Percentiles rank a stretch among this genome's conserved stretches.
These are phyloP conservation scores for Euphorbia pulcherrima DNA, from an alignment of 345 rosid genomes.

Conservation along the genomic window DNA sequence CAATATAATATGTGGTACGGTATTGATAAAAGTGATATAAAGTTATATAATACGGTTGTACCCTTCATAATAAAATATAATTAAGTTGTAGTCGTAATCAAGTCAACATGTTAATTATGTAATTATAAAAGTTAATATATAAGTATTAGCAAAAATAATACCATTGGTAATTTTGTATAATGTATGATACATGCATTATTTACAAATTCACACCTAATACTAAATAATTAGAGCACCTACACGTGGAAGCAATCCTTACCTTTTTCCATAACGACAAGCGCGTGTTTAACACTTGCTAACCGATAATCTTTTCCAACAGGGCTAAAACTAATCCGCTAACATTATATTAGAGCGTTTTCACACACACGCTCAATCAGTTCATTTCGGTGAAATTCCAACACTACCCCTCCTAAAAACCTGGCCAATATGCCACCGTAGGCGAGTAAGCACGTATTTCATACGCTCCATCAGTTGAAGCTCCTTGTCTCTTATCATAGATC, in stretches of 20 bases:
- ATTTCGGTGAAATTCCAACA: not conserved
- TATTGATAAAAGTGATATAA: no score
- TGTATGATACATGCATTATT: no score
- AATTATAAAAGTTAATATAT: no score
- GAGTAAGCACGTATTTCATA: not conserved
- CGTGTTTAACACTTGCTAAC: not conserved
- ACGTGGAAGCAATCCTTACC: not conserved
- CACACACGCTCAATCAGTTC: not conserved
- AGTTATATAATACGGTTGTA: no score
- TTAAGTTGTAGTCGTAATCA: no score
- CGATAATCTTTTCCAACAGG: not conserved
- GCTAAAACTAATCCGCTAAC: not conserved
- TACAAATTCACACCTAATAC: no score
- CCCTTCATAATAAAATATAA: no score
- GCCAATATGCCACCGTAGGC: not conserved
- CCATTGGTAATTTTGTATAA: no score
- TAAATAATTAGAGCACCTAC: no score
- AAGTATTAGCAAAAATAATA: no score
- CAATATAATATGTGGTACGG: no score
- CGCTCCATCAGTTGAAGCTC: not conserved
- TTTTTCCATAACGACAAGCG: not conserved
- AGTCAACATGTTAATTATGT: no score
- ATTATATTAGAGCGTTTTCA: not conserved
- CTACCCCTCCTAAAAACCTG: not conserved
- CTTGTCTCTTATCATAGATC: not conserved